A percentile compares a stretch with the other conserved stretches of the same genome.
Conservation (phyloP, 2,329 filamentous ascomycete genomes). For the Penicillium sp. region DNA sequence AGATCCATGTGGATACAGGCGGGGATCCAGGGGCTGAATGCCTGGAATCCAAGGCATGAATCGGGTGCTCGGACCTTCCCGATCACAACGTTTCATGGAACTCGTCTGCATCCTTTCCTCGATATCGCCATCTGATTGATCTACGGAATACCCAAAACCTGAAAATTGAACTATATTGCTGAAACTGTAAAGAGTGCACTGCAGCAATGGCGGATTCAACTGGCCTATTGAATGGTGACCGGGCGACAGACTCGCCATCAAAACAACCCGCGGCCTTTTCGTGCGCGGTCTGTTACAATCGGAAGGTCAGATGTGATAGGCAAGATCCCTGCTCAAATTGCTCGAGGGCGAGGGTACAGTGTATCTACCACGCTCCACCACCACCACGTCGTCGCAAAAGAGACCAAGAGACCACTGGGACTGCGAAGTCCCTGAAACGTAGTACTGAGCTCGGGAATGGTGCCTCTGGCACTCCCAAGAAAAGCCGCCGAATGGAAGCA, state of each 20-base stretch:
- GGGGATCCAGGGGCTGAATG: neutral
- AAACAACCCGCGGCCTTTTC: slow-evolving; percentile 19
- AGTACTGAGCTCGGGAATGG: neutral
- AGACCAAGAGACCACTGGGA: slow-evolving; percentile 7
- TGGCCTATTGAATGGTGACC: neutral
- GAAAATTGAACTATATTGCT: neutral
- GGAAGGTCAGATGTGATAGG: slow-evolving; percentile 46
- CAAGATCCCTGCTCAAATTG: slow-evolving; percentile 46
- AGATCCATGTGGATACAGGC: neutral
- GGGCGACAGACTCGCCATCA: slow-evolving; percentile 21
- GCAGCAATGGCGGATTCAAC: slow-evolving; percentile 2
- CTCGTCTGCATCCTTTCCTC: neutral
- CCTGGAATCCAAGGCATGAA: neutral
- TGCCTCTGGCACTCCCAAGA: neutral
- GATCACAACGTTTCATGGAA: neutral
- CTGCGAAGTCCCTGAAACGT: slow-evolving; percentile 9
- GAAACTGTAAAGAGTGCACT: neutral
- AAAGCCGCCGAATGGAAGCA: neutral
- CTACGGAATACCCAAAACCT: neutral
- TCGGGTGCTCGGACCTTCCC: neutral
- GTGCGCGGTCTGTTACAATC: slow-evolving; percentile 39
- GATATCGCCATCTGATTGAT: neutral
- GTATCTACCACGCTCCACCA: slow-evolving; percentile 32
- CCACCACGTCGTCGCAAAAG: slow-evolving; percentile 28
- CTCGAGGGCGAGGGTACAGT: slow-evolving; percentile 37